These are phyloP conservation scores for Solanum bulbocastanum DNA, from an alignment of 257 asterid species.

Conservation along the genomic window DNA sequence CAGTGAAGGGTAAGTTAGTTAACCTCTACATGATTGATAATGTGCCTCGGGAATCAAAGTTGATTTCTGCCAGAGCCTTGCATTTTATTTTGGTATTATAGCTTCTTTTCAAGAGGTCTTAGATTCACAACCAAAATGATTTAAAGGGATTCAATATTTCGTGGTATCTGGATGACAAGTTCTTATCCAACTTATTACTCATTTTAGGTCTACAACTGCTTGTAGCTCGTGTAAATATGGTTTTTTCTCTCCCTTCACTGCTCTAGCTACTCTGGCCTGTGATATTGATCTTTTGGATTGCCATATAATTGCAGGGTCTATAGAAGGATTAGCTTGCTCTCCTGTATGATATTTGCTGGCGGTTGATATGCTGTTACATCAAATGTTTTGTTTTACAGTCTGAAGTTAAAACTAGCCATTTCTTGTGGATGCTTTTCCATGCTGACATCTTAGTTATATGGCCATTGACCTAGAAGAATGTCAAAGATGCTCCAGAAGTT, in stretches of 20 bases:
- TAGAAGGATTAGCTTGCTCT: slow-evolving; percentile 97
- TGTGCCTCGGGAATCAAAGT: not conserved
- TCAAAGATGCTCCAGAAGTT: slow-evolving; percentile 28
- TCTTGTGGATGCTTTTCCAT: slow-evolving; percentile 51
- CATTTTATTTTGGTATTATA: not conserved
- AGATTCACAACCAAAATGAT: not conserved
- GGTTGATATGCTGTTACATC: slow-evolving; percentile 99
- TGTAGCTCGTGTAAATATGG: slow-evolving; percentile 15
- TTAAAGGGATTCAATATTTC: not conserved
- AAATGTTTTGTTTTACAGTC: slow-evolving; percentile 83
- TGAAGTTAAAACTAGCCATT: slow-evolving; percentile 51
- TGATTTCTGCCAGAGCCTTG: not conserved
- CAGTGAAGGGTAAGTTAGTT: slow-evolving; percentile 85
- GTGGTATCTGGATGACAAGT: not conserved
- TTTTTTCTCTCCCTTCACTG: slow-evolving; percentile 22
- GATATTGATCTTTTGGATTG: slow-evolving; percentile 94
- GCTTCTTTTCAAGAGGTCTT: not conserved
- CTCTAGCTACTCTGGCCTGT: slow-evolving; percentile 34
- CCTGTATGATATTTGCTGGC: slow-evolving; percentile 94
- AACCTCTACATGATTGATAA: not conserved
- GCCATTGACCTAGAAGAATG: slow-evolving; percentile 55
- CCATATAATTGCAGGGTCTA: slow-evolving; percentile 95
- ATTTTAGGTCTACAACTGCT: slow-evolving; percentile 14
- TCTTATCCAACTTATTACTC: not conserved
- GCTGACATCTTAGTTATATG: slow-evolving; percentile 53